Conservation (phyloP, 331 rosid species). For the Malus hybrid region DNA sequence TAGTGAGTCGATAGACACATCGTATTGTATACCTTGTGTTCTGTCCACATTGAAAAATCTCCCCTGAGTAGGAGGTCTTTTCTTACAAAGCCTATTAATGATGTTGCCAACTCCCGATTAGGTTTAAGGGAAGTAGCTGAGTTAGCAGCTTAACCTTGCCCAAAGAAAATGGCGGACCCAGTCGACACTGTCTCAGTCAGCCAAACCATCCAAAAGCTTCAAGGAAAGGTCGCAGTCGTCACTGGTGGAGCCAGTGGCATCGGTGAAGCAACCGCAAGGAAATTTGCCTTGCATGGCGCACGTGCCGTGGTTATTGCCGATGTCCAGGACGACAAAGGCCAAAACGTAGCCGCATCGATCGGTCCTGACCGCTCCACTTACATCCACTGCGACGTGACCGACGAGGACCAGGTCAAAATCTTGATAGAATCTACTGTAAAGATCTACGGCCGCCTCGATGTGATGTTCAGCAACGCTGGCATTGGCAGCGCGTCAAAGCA, state of each 20-base stretch:
- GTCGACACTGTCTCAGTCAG: not conserved
- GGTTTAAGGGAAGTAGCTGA: no score
- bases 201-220: not conserved
- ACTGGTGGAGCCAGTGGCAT: not conserved
- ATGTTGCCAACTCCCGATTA: no score
- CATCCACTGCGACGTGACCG: constrained; percentile 6
- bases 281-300: not conserved
- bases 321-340: no score
- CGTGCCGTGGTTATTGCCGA: constrained; percentile 5
- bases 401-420: constrained; percentile 7
- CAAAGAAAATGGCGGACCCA: not conserved
- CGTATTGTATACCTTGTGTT: no score
- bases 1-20: no score
- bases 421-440: not conserved
- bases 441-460: not conserved
- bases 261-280: not conserved
- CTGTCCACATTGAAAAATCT: no score
- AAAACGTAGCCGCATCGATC: not conserved
- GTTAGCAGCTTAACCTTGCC: not conserved
- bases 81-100: no score
- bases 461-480: not conserved
- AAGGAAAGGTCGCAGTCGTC: constrained; percentile 2
- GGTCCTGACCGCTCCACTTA: not conserved
- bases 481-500: not conserved
- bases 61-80: no score